Conservation (phyloP, 305 asterid genomes). For the Caryopteris hybrid region DNA sequence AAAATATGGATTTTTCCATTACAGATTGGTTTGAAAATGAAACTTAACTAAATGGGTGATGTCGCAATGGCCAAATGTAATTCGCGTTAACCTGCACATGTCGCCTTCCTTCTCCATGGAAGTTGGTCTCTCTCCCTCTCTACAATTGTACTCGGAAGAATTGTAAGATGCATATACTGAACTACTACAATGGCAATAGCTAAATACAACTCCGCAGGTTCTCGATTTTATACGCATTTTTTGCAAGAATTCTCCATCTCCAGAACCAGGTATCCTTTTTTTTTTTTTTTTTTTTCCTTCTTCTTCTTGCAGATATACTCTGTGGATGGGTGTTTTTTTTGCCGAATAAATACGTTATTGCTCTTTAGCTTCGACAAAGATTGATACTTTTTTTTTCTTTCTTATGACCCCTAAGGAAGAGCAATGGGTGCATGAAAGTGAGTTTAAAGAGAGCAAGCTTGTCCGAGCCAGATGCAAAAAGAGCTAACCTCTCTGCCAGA, state of each 20-base stretch:
- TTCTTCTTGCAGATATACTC: neutral
- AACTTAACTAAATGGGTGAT: slow-evolving; percentile 18
- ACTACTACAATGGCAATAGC: slow-evolving; percentile 27
- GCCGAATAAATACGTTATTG: neutral
- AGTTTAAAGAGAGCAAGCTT: slow-evolving; percentile 30
- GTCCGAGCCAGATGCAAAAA: slow-evolving; percentile 51
- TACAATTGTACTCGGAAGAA: neutral
- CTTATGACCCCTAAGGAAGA: slow-evolving; percentile 27
- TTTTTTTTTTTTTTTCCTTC: no score
- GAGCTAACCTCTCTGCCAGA: slow-evolving; percentile 61
- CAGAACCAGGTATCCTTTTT: slow-evolving; percentile 24
- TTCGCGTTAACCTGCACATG: slow-evolving; percentile 18
- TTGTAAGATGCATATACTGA: neutral
- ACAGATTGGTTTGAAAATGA: neutral
- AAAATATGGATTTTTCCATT: neutral
- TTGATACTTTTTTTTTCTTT: neutral
- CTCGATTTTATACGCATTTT: slow-evolving; percentile 21
- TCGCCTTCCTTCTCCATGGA: neutral
- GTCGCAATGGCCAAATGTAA: neutral
- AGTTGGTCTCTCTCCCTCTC: slow-evolving; percentile 7
- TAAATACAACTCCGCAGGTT: slow-evolving; percentile 17
- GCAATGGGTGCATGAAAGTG: slow-evolving; percentile 29
- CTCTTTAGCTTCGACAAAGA: slow-evolving; percentile 1
- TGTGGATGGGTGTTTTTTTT: neutral
- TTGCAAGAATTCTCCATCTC: slow-evolving; percentile 19